Evolutionary conservation across 805 yeast genomes (phyloP), one percentile per base, ranked within the genome.

Genomic region (Schwanniomyces pseudopolymorphus): DNA sequence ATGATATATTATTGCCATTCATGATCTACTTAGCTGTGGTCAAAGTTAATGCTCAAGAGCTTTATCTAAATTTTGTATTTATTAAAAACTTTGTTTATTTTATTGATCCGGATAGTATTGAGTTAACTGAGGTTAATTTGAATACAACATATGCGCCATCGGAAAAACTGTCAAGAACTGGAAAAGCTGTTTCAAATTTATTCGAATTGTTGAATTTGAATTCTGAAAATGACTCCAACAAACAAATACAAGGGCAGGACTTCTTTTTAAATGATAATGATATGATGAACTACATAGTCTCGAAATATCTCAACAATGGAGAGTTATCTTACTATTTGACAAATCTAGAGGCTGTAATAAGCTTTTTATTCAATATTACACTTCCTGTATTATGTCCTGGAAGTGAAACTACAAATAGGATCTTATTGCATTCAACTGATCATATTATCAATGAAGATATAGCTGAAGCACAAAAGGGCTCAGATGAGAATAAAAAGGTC

Each of bases 341-440:
- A 3, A 72, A 72, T 51, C 67, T 71, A 43, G 77, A 72, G 44
- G 77, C 77, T 3, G 63, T 69, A 14, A 55, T 70, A 11, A 63
- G 57, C 39, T 72, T 66, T 53, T 55, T 72, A 31, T 64, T 68
- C 47, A 69, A 66, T 40, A 64, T 70, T 5, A 66, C 74, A 1
- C 49, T 69, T 11, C 48, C 53, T 14, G 75, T 68, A 36, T 56
- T 71, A 33, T 35, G 33, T 10, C 46, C 51, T 6, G 51, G 43
- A 8, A 37, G 36, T 10, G 51, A 50, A 22, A 45, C 55, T 9
- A 43, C 47, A 14, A 55, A 49, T 33, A 44, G 47, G 31, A 39
- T 64, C 19, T 51, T 69, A 31, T 49, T 53, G 2, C 47, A 43
- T 8, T 61, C 74, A 2, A 49, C 68, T 35, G 52, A 54, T 36